Conservation (phyloP, 768 basidiomycete genomes). For the Tricholoma sp. region DNA sequence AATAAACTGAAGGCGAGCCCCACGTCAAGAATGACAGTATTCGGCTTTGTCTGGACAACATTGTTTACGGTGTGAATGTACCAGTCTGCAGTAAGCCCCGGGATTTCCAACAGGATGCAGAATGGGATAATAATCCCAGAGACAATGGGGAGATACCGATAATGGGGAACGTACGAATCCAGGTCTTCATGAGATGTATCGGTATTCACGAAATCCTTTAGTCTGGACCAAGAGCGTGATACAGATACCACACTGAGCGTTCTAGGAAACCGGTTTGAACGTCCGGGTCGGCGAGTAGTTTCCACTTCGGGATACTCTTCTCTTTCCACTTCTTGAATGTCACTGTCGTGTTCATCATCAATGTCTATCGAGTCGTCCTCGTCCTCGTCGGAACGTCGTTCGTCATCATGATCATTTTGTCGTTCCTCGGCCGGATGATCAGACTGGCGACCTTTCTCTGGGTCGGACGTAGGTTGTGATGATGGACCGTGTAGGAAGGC, state of each 20-base stretch:
- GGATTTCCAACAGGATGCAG: conserved; percentile 77
- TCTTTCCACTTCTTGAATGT: conserved; percentile 3
- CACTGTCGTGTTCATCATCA: conserved; percentile 4
- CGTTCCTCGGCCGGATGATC: neutral
- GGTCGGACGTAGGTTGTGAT: conserved; percentile 6
- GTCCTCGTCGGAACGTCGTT: neutral
- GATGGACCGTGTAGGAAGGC: conserved; percentile 7
- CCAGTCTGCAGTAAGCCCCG: conserved; percentile 74
- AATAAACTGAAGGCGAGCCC: conserved; percentile 63
- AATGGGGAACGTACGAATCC: conserved; percentile 43
- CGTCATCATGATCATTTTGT: neutral
- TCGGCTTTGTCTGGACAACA: conserved; percentile 42
- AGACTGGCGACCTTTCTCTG: conserved; percentile 11
- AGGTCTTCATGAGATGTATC: conserved; percentile 19
- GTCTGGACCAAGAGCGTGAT: conserved; percentile 10
- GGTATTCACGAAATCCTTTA: conserved; percentile 17
- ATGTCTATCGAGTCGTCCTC: neutral
- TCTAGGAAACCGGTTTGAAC: neutral
- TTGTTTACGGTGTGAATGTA: conserved; percentile 53
- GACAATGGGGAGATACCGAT: conserved; percentile 60
- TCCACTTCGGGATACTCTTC: conserved; percentile 2
- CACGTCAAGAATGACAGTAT: conserved; percentile 54
- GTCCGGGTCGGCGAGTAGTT: neutral
- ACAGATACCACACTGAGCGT: neutral
- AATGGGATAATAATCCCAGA: conserved; percentile 71